Conservation (phyloP, 208 protist species). For the Leishmania amazonensis region DNA sequence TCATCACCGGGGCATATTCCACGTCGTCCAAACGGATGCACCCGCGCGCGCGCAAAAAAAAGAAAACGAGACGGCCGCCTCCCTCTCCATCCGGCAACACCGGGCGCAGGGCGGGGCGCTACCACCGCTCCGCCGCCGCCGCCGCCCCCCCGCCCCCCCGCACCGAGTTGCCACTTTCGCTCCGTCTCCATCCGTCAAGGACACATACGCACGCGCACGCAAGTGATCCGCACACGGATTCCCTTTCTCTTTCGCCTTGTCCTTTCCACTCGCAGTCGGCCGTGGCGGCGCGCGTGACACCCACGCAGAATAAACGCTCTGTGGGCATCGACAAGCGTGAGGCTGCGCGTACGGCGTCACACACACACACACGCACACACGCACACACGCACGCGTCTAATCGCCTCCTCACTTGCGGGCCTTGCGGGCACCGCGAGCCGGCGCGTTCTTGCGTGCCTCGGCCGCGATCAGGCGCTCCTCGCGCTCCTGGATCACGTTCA, state of each 20-base stretch:
- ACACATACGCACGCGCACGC: too few species aligned
- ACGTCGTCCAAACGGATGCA: too few species aligned
- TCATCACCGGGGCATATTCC: too few species aligned
- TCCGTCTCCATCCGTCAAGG: too few species aligned
- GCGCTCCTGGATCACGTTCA: constrained; percentile 88
- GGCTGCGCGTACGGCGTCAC: not conserved
- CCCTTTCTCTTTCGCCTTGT: not conserved
- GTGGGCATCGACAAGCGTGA: not conserved
- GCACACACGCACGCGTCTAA: not conserved
- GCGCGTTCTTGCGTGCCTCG: constrained; percentile 63
- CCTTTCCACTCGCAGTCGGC: not conserved
- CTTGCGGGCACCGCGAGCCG: constrained; percentile 49
- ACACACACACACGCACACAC: not conserved
- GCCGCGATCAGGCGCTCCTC: constrained; percentile 85
- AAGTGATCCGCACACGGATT: not conserved
- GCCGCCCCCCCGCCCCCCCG: too few species aligned
- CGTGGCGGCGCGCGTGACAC: not conserved
- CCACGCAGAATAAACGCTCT: not conserved
- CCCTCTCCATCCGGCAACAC: not conserved
- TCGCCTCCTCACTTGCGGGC: constrained; percentile 45
- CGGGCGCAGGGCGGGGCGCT: too few species aligned
- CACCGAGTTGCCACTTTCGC: not conserved
- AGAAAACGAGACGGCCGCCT: not conserved
- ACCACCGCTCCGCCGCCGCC: too few species aligned
- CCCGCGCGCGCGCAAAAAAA: too few species aligned